Percentiles rank a stretch among this genome's conserved stretches.
phyloP scores from a whole-genome alignment of 73 alveolate genomes.

The Paramecium sonneborni region DNA sequence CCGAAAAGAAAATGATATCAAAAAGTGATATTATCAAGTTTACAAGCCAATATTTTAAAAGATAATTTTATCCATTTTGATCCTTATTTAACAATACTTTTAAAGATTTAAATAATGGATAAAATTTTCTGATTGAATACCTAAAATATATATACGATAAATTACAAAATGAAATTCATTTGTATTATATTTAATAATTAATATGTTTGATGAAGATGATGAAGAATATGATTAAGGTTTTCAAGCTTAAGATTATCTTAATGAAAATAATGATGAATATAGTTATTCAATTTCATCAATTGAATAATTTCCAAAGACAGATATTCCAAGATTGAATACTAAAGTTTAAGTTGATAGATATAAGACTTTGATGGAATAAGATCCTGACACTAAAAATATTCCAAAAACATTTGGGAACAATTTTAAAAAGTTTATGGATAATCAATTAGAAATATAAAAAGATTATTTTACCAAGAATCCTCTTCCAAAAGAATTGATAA shows the following conservation, averaged over 20 bases:
- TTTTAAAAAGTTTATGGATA: background rate
- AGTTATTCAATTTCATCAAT: too few species aligned
- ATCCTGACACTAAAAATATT: background rate
- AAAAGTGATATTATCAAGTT: background rate
- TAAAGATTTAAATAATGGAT: background rate
- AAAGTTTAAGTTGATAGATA: background rate
- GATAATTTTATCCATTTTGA: background rate
- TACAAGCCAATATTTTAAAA: background rate
- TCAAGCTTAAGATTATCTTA: background rate
- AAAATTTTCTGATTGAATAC: background rate
- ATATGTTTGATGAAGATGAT: background rate
- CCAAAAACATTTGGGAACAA: background rate
- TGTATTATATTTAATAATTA: background rate
- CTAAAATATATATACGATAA: background rate
- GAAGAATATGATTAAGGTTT: background rate
- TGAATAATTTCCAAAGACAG: background rate
- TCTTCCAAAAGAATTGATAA: background rate
- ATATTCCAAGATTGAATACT: background rate
- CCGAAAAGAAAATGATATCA: background rate
- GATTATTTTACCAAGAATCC: background rate
- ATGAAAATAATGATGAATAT: too few species aligned
- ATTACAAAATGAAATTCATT: background rate
- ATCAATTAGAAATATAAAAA: background rate
- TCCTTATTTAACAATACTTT: background rate
- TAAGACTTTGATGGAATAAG: background rate